Percentiles rank a stretch among this genome's conserved stretches.
Conservation (phyloP, 1,284 basidiomycete genomes). For the Wallemia mellicola region DNA sequence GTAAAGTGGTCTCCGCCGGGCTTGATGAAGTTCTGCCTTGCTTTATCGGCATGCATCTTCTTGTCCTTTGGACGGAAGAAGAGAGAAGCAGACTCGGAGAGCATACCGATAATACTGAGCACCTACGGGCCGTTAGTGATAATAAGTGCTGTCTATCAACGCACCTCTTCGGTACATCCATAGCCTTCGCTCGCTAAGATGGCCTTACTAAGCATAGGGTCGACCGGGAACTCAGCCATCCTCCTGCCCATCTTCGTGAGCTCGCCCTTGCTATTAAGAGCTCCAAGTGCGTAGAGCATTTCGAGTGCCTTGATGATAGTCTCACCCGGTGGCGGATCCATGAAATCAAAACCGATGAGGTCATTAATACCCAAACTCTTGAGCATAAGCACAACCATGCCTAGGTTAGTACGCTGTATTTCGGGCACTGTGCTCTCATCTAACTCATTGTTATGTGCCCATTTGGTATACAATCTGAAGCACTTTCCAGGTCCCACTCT, state of each 20-base stretch:
- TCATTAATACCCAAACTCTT: constrained; percentile 32
- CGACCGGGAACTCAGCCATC: constrained; percentile 98
- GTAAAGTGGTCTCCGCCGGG: constrained; percentile 96
- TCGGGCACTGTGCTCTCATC: constrained; percentile 30
- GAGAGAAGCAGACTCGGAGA: constrained; percentile 74
- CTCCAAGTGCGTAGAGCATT: constrained; percentile 76
- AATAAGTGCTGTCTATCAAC: too few species aligned
- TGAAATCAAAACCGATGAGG: constrained; percentile 29
- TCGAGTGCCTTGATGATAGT: constrained; percentile 90
- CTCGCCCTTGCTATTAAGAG: constrained; percentile 83
- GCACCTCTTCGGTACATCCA: constrained; percentile 88
- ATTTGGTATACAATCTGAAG: constrained; percentile 47
- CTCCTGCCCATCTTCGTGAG: constrained; percentile 77
- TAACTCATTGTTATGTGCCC: constrained; percentile 30
- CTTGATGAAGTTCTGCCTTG: constrained; percentile 79
- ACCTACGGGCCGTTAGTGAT: too few species aligned
- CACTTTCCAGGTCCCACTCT: constrained; percentile 96
- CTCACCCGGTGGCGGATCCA: constrained; percentile 53
- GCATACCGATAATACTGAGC: constrained; percentile 88
- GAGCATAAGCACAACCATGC: constrained; percentile 26
- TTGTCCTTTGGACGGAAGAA: constrained; percentile 97
- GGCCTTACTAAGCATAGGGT: constrained; percentile 86
- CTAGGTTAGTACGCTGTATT: constrained; percentile 23
- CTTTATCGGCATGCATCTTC: constrained; percentile 79
- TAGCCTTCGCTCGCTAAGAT: constrained; percentile 88